A percentile compares a stretch with the other conserved stretches of the same genome.
Conservation (phyloP, 306 rosid species). For the Lathyrus oleraceus region DNA sequence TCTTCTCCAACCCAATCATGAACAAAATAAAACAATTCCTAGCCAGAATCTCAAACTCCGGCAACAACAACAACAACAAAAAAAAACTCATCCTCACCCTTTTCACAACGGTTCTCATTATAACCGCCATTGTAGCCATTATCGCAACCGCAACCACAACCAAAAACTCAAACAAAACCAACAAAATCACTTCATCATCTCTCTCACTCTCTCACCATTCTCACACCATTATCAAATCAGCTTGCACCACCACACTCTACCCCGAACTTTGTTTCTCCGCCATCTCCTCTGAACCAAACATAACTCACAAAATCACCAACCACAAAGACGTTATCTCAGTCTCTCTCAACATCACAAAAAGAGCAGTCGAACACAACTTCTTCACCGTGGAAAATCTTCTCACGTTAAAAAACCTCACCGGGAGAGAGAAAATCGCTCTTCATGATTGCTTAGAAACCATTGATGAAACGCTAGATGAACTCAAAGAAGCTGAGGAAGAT, state of each 20-base stretch:
- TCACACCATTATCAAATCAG: constrained; percentile 54
- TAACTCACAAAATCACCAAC: constrained; percentile 33
- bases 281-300: constrained; percentile 39
- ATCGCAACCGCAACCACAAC: constrained; percentile 42
- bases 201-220: constrained; percentile 42
- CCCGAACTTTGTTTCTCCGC: constrained; percentile 75
- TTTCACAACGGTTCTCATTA: constrained; percentile 45
- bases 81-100: constrained; percentile 45
- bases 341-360: constrained; percentile 49
- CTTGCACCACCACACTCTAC: constrained; percentile 71
- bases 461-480: constrained; percentile 69
- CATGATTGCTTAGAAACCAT: constrained; percentile 68
- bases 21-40: constrained; percentile 30
- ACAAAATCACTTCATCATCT: neutral
- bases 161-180: constrained; percentile 30
- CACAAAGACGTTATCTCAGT: constrained; percentile 53
- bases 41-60: constrained; percentile 39
- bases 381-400: constrained; percentile 43
- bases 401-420: constrained; percentile 28
- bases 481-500: constrained; percentile 43
- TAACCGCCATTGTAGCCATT: constrained; percentile 44
- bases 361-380: constrained; percentile 54
- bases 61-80: constrained; percentile 37
- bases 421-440: constrained; percentile 62
- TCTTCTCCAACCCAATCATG: constrained; percentile 19